Conservation (phyloP, 192 early-diverging fungal species). For the Coemansia sp. region DNA sequence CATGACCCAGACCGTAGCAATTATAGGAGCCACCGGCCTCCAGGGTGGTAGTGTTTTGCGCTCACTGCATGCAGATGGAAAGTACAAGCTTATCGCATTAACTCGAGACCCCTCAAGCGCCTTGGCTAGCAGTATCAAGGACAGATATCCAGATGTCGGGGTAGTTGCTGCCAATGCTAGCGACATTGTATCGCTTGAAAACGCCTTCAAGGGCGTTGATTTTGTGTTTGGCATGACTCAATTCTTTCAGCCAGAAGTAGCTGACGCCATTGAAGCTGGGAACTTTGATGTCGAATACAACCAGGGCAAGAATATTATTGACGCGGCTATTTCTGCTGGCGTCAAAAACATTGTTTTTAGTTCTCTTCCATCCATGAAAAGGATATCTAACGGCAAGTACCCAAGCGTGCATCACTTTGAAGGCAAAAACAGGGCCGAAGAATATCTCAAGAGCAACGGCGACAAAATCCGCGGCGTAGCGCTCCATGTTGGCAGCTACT, state of each 20-base stretch:
- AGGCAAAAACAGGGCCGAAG: slow-evolving; percentile 23
- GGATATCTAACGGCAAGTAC: slow-evolving; percentile 18
- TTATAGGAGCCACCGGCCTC: slow-evolving; percentile 32
- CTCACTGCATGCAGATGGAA: slow-evolving; percentile 16
- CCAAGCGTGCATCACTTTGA: slow-evolving; percentile 23
- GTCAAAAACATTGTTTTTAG: slow-evolving; percentile 19
- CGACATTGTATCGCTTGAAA: slow-evolving; percentile 13
- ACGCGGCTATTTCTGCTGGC: slow-evolving; percentile 15
- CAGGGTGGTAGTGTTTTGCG: slow-evolving; percentile 35
- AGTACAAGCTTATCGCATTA: slow-evolving; percentile 25
- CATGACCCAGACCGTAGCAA: slow-evolving; percentile 22
- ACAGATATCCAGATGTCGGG: slow-evolving; percentile 21
- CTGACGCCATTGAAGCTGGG: neutral
- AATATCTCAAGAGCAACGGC: slow-evolving; percentile 7
- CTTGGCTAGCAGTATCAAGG: neutral
- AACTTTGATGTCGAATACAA: slow-evolving; percentile 13
- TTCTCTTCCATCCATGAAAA: slow-evolving; percentile 17
- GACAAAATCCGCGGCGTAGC: neutral
- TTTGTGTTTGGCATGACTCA: slow-evolving; percentile 32
- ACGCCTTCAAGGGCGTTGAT: slow-evolving; percentile 23
- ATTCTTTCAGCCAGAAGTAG: slow-evolving; percentile 9
- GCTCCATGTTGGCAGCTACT: slow-evolving; percentile 7
- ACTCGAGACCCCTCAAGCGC: slow-evolving; percentile 11
- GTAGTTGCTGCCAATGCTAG: slow-evolving; percentile 16
- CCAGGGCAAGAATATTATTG: slow-evolving; percentile 17